Evolutionary conservation across 2,329 filamentous ascomycete genomes (phyloP).

Genomic region (Neocucurbitaria cava): DNA sequence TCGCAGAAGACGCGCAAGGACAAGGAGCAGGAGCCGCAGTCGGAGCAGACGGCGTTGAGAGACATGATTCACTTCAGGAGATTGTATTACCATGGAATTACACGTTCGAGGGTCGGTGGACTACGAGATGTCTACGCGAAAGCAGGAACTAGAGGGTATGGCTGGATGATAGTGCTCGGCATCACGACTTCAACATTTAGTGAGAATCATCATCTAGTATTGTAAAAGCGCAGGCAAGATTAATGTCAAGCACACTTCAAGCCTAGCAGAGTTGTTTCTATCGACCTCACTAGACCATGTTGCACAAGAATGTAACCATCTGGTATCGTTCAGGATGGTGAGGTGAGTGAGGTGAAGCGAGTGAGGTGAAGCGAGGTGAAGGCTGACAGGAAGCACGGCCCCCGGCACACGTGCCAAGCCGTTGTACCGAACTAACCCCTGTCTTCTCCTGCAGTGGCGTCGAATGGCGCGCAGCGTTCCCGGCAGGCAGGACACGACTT

Average conservation of each 20-base stretch:
- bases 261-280: no score
- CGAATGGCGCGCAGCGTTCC: slow-evolving; percentile 23
- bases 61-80: not conserved
- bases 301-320: no score
- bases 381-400: not conserved
- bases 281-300: no score
- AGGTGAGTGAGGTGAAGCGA: no score
- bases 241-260: no score
- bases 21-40: slow-evolving; percentile 28
- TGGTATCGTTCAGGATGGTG: no score
- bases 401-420: not conserved
- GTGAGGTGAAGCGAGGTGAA: not conserved
- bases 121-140: no score
- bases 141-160: no score
- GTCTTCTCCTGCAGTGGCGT: slow-evolving; percentile 25
- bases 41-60: slow-evolving; percentile 21
- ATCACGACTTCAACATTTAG: no score
- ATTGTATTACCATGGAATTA: not conserved
- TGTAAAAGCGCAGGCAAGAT: no score
- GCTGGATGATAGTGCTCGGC: no score
- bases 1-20: slow-evolving; percentile 20
- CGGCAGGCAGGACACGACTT: slow-evolving; percentile 22
- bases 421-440: slow-evolving; percentile 21
- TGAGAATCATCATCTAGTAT: no score
- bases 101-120: not conserved